Evolutionary conservation across 495 filamentous ascomycete genomes (phyloP).

Genomic region (Aspergillus heteromorphus): DNA sequence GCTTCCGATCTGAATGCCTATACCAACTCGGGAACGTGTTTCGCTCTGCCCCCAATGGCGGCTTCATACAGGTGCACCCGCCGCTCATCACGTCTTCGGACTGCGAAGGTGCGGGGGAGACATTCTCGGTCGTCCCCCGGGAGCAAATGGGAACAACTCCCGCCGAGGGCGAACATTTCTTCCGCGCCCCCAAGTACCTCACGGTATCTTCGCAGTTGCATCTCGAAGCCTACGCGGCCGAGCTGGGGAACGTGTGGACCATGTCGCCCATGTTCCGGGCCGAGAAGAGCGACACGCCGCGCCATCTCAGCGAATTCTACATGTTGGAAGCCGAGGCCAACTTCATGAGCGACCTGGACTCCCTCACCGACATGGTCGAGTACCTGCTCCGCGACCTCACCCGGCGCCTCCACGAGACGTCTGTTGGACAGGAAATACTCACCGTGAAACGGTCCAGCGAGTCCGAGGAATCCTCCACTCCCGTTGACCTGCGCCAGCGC

Average conservation of each 20-base stretch:
- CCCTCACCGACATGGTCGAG: slow-evolving; percentile 75
- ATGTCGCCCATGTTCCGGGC: slow-evolving; percentile 91
- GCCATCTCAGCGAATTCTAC: slow-evolving; percentile 96
- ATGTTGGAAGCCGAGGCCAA: slow-evolving; percentile 92
- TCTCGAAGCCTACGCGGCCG: slow-evolving; percentile 84
- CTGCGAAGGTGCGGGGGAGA: slow-evolving; percentile 94
- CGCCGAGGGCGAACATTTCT: slow-evolving; percentile 53
- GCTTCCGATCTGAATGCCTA: slow-evolving; percentile 83
- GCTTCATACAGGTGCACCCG: slow-evolving; percentile 83
- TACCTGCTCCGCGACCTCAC: slow-evolving; percentile 63
- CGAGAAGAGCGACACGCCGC: slow-evolving; percentile 87
- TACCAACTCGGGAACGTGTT: slow-evolving; percentile 71
- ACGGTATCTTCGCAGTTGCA: slow-evolving; percentile 95
- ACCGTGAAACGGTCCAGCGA: slow-evolving; percentile 35
- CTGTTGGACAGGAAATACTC: slow-evolving; percentile 59
- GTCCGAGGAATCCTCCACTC: slow-evolving; percentile 28
- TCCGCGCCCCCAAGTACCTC: slow-evolving; percentile 85
- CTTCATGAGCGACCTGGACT: slow-evolving; percentile 64
- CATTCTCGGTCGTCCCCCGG: slow-evolving; percentile 66
- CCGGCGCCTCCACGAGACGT: slow-evolving; percentile 47
- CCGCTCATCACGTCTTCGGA: slow-evolving; percentile 96
- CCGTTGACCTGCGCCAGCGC: slow-evolving; percentile 50
- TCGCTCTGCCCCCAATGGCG: slow-evolving; percentile 40
- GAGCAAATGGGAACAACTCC: slow-evolving; percentile 15
- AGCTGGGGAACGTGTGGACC: slow-evolving; percentile 88